A percentile compares a stretch with the other conserved stretches of the same genome.
Evolutionary conservation across 129 eudicot species (phyloP).

Genomic region (Solidago caesia): DNA sequence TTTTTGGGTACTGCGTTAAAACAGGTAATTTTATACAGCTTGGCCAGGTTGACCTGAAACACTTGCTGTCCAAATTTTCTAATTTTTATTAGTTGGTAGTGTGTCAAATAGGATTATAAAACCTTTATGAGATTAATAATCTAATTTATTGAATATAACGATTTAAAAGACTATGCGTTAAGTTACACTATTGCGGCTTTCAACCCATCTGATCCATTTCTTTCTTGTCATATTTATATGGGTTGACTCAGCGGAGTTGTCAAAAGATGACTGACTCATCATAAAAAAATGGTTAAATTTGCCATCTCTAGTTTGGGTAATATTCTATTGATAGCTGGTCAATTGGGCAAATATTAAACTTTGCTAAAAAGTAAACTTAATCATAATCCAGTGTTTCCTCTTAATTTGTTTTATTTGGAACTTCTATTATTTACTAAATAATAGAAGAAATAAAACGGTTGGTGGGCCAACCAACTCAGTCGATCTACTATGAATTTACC

Average conservation of each 20-base stretch:
- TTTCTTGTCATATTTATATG: no score
- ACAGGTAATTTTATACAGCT: background rate
- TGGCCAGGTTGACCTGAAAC: background rate
- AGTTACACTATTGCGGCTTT: background rate
- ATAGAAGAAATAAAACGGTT: background rate
- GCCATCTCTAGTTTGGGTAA: constrained; percentile 4
- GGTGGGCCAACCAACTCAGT: background rate
- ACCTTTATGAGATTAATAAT: background rate
- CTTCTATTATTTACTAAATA: background rate
- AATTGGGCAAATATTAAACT: background rate
- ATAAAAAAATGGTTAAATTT: background rate
- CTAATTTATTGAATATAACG: background rate
- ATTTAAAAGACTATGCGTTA: background rate
- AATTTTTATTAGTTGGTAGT: background rate
- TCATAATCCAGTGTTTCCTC: background rate
- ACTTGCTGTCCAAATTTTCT: background rate
- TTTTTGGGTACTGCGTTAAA: background rate
- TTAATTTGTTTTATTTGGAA: no score
- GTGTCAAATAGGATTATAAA: background rate
- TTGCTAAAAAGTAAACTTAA: no score
- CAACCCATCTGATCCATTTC: background rate
- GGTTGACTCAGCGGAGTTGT: background rate
- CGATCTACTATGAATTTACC: background rate
- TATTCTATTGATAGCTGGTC: constrained; percentile 7
- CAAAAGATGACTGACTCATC: background rate